phyloP scores from a whole-genome alignment of 2,329 filamentous ascomycete species.

The Hypomyces perniciosus region DNA sequence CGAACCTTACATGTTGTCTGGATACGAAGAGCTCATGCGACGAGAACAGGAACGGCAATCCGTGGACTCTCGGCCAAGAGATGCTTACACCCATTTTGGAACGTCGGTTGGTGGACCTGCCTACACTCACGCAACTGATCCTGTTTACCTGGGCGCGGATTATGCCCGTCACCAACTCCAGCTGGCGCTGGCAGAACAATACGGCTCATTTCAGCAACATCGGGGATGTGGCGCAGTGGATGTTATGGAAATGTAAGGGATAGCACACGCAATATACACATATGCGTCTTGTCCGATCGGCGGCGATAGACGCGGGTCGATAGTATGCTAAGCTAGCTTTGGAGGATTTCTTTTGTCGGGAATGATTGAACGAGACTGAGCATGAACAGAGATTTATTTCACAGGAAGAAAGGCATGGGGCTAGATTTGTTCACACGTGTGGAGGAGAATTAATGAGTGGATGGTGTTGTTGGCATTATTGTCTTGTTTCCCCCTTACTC shows the following conservation, averaged over 20 bases:
- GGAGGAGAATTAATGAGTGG: not conserved
- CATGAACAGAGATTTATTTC: conserved; percentile 1
- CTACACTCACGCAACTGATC: conserved; percentile 58
- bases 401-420: not conserved
- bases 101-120: conserved; percentile 30
- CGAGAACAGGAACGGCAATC: conserved; percentile 51
- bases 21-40: conserved; percentile 66
- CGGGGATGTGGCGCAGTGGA: conserved; percentile 40
- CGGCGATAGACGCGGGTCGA: conserved; percentile 3
- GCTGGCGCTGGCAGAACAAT: conserved; percentile 61
- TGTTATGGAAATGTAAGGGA: conserved; percentile 40
- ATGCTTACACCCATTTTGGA: conserved; percentile 41
- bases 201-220: conserved; percentile 54
- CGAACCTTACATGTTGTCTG: conserved; percentile 80
- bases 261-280: conserved; percentile 12
- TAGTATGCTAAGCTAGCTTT: conserved; percentile 3
- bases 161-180: conserved; percentile 45
- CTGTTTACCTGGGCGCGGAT: conserved; percentile 53
- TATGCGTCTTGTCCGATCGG: conserved; percentile 1
- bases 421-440: not conserved
- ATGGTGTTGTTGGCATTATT: not conserved
- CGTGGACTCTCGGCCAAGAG: conserved; percentile 30
- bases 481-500: not conserved
- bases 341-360: not conserved
- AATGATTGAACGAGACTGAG: not conserved